Base-by-base conservation (phyloP, 345 rosid species). In the Lepidium africanum region DNA sequence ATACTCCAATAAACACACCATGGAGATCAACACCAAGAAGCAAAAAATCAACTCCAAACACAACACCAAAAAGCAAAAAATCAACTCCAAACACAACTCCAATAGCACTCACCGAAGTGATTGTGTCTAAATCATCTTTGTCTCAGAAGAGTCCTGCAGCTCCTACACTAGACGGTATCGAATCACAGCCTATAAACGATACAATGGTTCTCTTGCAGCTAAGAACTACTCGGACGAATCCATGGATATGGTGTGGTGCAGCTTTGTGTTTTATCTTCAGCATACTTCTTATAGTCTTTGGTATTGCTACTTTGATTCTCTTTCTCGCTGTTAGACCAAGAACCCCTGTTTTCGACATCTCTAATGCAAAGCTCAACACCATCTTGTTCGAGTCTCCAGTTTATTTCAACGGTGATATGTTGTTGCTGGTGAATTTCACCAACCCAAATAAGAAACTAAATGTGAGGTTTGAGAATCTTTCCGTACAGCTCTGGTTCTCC, bases 331-430 rank as follows among this genome's bases (percentile, higher is more conserved):
- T 90, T 35, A 93, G 71, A 64, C 97, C 98, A 9, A 84, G 76
- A 74, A 79, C 45, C 43, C 97, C 98, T 11, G 54, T 63, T 41
- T 93, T 90, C 42, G 98, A 93, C 76, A 85, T 83, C 58, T 78
- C 92, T 0, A 78, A 78, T 9, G 97, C 92, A 38, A 83, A 66
- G 48, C 92, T 93, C 77, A 93, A 76, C 76, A 80, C 72, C 41
- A 73, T 90, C 76, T 85, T 82, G 89, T 87, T 93, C 30, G 96
- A 87, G 58, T 81, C 97, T 3, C 92, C 91, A 0, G 88, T 80
- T 65, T 88, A 82, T 76, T 86, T 93, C 83, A 93, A 88, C 0
- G 95, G 96, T 2, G 91, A 93, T 48, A 65, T 93, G 60, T 73
- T 81, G 69, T 74, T 90, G 72, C 77, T 82, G 2, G 84, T 83